Base-by-base conservation (phyloP, 2,329 filamentous ascomycete species). In the Ilyonectria destructans region DNA sequence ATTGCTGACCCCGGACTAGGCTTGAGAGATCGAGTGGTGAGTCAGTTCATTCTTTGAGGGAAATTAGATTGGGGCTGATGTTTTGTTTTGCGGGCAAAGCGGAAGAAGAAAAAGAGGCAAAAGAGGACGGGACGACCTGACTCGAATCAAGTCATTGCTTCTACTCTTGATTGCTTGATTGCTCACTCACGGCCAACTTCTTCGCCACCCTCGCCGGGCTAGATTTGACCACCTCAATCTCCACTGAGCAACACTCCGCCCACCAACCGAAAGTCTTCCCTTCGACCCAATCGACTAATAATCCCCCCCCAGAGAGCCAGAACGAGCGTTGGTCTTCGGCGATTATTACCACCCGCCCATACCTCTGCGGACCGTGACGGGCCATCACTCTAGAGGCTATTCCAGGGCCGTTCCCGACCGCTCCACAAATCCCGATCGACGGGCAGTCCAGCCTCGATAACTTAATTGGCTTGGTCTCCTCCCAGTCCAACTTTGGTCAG, bases 251-350 rank as follows among this genome's bases (percentile, higher is more conserved):
- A 43, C 17, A 43, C 40, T 43, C 45, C 45, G 31, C 45, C 45
- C 45, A 49, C 57, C n/a, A 51, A 59, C 48, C 45, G 19, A 59
- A 59, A 37, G 13, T 19, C 29, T 33, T 59, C 57, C 45, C 3
- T 43, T 43, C 43, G 56, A 37, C 57, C 45, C 45, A 43, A 49
- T 29, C 40, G 19, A 26, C 37, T 29, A 35, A 51, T 48, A 43
- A n/a, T 43, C n/a, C n/a, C 29, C 58, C 19, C 33, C 33, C 43
- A 26, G 35, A 37, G 35, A 40, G 15, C 35, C 21, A 12, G 35
- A 31, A 21, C 46, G 15, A 60, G 37, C 8, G 10, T 37, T 37
- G 10, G 49, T 40, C 45, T 37, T 29, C 46, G 58, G 58, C 17
- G 29, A 59, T 52, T 21, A 51, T 46, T 29, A 40, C 10, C 46